These are phyloP conservation scores for Kwoniella heveanensis DNA, from an alignment of 768 basidiomycete species.

Conservation along the genomic window DNA sequence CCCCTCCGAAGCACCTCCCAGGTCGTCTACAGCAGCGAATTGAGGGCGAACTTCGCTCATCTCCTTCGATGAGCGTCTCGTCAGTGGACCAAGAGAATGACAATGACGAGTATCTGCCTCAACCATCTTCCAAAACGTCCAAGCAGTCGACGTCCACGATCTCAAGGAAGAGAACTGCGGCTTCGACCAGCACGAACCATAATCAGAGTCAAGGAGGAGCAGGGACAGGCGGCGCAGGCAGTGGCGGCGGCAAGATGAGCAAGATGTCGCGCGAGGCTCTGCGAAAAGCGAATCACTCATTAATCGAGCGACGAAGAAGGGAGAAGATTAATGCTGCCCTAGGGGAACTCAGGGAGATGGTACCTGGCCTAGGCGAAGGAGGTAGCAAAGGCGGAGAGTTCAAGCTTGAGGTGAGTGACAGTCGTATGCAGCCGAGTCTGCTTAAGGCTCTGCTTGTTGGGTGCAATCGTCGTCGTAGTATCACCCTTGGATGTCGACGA, in stretches of 20 bases:
- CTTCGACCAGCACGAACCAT: too few species aligned
- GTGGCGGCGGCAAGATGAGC: neutral
- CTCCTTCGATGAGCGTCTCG: neutral
- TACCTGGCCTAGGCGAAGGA: constrained; percentile 64
- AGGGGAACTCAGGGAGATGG: constrained; percentile 71
- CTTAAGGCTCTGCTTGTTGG: too few species aligned
- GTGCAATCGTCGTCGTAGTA: too few species aligned
- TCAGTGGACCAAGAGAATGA: neutral
- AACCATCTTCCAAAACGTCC: neutral
- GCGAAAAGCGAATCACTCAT: constrained; percentile 88
- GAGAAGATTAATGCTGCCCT: constrained; percentile 96
- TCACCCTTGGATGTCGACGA: neutral
- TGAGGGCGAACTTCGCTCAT: neutral
- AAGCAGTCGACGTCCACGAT: neutral
- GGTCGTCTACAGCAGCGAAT: neutral
- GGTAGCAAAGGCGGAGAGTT: constrained; percentile 78
- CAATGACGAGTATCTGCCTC: neutral
- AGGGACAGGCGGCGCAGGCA: too few species aligned
- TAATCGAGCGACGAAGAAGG: constrained; percentile 89
- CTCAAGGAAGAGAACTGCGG: too few species aligned
- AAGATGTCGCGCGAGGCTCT: constrained; percentile 66
- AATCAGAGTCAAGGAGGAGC: neutral
- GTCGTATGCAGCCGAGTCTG: too few species aligned
- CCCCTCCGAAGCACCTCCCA: neutral
- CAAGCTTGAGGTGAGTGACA: constrained; percentile 76